Evolutionary conservation across 2,329 filamentous ascomycete species (phyloP), one percentile per base, ranked within the genome.

Genomic region (Dothistroma pini): DNA sequence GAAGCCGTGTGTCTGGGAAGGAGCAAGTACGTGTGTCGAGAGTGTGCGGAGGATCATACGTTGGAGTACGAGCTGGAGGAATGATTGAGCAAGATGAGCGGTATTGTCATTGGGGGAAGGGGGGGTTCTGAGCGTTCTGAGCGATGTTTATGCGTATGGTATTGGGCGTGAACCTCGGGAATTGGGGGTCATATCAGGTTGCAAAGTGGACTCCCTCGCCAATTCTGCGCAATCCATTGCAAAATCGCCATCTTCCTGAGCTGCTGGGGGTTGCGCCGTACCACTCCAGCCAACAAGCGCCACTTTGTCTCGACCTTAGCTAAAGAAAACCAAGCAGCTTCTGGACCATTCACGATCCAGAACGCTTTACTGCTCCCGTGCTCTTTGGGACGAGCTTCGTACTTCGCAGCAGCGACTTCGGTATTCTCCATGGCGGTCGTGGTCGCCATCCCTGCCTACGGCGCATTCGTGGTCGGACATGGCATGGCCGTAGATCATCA

Each of bases 21-120:
- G 54, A 66, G 64, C 44, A 34, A 54, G 32, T 66, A 57, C 44
- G 60, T 58, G 19, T 66, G 64, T 44, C 25, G 10, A 5, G 64
- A 66, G 44, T 66, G 64, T 31, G 61, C 60, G 44, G 64, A 66
- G 58, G 64, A 66, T 54, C 60, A 64, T 51, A 66, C 64, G 22
- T 38, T 66, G 58, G 64, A 66, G 48, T 66, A 66, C 60, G 62
- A 66, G 48, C 25, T 66, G 58, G 62, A 64, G 19, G 64, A 66
- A 48, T 66, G 57, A 44, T 10, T 35, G n/a, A 25, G 31, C 11
- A 21, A 22, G 38, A 31, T 38, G 9, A 25, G n/a, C 21, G 35
- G n/a, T 10, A 29, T 29, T 29, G 6, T 29, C 25, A 29, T 29
- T 3, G 25, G 25, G 25, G 25, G 2, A 29, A n/a, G n/a, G n/a